These are phyloP conservation scores for Telopea speciosissima DNA, from an alignment of 177 flowering plant species.

Conservation along the genomic window DNA sequence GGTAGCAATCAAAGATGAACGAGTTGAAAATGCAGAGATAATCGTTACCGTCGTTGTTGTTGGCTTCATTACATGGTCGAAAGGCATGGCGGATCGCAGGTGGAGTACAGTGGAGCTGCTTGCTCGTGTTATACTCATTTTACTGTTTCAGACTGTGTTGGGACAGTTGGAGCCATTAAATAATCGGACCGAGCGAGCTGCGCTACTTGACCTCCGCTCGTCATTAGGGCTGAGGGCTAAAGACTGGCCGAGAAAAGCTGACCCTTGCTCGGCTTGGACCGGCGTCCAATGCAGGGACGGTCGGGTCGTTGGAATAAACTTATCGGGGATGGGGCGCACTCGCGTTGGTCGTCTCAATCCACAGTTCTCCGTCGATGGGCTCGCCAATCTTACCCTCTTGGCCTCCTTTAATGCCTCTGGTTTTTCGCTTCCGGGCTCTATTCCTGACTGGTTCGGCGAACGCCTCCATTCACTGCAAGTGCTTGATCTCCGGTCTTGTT, in stretches of 20 bases:
- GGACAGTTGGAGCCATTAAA: constrained; percentile 27
- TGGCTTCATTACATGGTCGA: background rate
- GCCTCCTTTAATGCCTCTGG: constrained; percentile 52
- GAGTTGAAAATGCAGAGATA: background rate
- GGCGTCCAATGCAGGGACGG: constrained; percentile 54
- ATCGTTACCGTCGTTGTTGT: no score
- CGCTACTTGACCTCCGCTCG: constrained; percentile 57
- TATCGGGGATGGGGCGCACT: constrained; percentile 53
- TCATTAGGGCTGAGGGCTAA: constrained; percentile 67
- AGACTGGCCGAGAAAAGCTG: constrained; percentile 77
- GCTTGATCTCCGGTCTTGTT: constrained; percentile 58
- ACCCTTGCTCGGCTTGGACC: constrained; percentile 54
- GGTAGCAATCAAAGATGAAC: background rate
- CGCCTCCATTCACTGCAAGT: constrained; percentile 31
- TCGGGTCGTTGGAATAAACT: constrained; percentile 39
- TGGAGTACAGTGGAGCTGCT: constrained; percentile 11
- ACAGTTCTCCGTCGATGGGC: constrained; percentile 46
- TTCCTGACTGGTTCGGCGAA: constrained; percentile 60
- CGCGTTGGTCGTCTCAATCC: constrained; percentile 36
- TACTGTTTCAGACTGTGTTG: constrained; percentile 25
- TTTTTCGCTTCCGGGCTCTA: constrained; percentile 52
- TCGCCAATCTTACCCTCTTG: constrained; percentile 44
- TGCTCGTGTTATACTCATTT: constrained; percentile 4
- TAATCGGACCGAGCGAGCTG: constrained; percentile 35
- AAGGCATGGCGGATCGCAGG: constrained; percentile 42